These are phyloP conservation scores for Hyphopichia buzzinii DNA, from an alignment of 1,139 yeast species.

Conservation along the genomic window DNA sequence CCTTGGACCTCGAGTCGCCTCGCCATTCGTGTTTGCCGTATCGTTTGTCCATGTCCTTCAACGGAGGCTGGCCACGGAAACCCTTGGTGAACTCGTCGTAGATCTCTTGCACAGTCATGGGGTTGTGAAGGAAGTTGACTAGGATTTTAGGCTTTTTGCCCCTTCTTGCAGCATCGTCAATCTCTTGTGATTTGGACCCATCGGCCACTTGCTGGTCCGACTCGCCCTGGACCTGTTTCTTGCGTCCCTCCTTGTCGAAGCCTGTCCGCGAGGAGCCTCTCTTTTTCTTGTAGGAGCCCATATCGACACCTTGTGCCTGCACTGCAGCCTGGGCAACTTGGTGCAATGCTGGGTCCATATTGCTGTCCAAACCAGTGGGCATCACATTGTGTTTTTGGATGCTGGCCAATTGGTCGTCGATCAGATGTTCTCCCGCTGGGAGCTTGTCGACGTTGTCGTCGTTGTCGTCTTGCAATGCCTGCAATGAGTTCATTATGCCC, in stretches of 20 bases:
- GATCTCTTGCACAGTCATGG: slow-evolving; percentile 45
- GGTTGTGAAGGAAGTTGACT: slow-evolving; percentile 45
- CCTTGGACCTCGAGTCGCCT: slow-evolving; percentile 49
- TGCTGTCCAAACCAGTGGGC: slow-evolving; percentile 22
- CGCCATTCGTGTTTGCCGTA: slow-evolving; percentile 49
- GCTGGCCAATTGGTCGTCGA: slow-evolving; percentile 14
- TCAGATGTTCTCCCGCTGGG: slow-evolving; percentile 12
- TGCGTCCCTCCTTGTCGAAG: slow-evolving; percentile 1
- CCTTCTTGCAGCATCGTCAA: background rate
- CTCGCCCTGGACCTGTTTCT: slow-evolving; percentile 8
- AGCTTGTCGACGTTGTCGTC: background rate
- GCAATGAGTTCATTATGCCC: slow-evolving; percentile 24
- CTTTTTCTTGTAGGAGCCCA: slow-evolving; percentile 8
- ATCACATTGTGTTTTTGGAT: slow-evolving; percentile 3
- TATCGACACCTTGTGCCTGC: slow-evolving; percentile 18
- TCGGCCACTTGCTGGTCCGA: slow-evolving; percentile 6
- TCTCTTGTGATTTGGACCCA: background rate
- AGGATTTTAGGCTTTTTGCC: slow-evolving; percentile 35
- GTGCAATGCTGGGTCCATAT: slow-evolving; percentile 40
- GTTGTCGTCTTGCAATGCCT: slow-evolving; percentile 25
- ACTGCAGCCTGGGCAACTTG: slow-evolving; percentile 42
- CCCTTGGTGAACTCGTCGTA: slow-evolving; percentile 49
- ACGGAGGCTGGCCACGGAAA: slow-evolving; percentile 45
- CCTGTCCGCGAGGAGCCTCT: slow-evolving; percentile 2
- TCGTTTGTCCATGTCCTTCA: slow-evolving; percentile 43